Conservation (phyloP, 495 filamentous ascomycete genomes). For the Penicillium turbatum region DNA sequence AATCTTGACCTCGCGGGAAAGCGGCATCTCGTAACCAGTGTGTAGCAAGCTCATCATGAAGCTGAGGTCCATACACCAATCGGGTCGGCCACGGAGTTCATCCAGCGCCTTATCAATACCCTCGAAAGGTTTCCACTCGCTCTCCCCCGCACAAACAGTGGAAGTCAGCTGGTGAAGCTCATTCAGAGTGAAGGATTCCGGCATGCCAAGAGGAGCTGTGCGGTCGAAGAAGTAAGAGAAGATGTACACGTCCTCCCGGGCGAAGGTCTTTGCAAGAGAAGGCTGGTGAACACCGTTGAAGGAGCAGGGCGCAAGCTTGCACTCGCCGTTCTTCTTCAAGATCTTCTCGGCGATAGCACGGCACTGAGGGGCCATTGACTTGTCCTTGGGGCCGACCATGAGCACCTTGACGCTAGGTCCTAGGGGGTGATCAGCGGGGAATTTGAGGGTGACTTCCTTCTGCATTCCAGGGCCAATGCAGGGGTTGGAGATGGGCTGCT, state of each 20-base stretch:
- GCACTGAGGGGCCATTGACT: conserved; percentile 75
- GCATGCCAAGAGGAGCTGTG: conserved; percentile 87
- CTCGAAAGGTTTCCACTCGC: conserved; percentile 72
- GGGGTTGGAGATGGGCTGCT: conserved; percentile 70
- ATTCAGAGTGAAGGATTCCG: conserved; percentile 82
- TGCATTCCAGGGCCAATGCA: conserved; percentile 81
- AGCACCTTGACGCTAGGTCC: conserved; percentile 61
- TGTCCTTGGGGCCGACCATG: conserved; percentile 76
- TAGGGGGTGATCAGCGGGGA: conserved; percentile 58
- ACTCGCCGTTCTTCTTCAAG: conserved; percentile 79
- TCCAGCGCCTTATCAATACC: conserved; percentile 63
- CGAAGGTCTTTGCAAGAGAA: conserved; percentile 85
- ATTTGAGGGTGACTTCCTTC: conserved; percentile 61
- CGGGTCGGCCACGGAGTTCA: conserved; percentile 73
- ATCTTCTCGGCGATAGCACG: conserved; percentile 85
- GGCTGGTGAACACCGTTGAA: conserved; percentile 98
- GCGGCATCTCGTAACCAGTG: conserved; percentile 96
- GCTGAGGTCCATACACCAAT: conserved; percentile 90
- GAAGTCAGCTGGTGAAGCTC: conserved; percentile 81
- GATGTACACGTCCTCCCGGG: conserved; percentile 87
- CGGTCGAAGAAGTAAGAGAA: conserved; percentile 98
- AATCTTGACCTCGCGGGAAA: conserved; percentile 92
- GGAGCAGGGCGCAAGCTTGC: conserved; percentile 82
- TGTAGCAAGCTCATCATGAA: conserved; percentile 92
- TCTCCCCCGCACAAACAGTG: conserved; percentile 77